Evolutionary conservation across 83 land plant species (phyloP), one percentile per base, ranked within the genome.

Genomic region (Picea abies): DNA sequence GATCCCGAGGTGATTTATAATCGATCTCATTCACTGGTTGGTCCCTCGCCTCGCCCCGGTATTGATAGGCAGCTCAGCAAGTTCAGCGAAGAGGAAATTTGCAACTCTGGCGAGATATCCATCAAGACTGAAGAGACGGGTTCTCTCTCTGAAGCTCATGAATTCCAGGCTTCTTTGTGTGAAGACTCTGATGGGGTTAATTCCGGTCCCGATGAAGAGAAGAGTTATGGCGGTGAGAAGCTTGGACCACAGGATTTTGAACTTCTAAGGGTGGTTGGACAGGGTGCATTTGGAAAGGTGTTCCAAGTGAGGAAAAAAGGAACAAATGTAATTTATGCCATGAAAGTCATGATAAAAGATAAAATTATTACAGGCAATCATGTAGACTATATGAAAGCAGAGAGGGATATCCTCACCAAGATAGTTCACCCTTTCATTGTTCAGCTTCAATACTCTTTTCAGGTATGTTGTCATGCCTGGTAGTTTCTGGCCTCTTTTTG

Each of bases 321-420:
- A 20, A 60, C 80, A 60, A 65, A 88, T 11, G 99, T 93, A 68
- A 96, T 98, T 25, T 94, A 87, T 82, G 99, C 99, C 7, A 98
- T 98, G 99, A 98, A 98, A 85, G 99, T 98, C 32, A 94, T 97
- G 95, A 84, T 92, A 56, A 97, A 97, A 82, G 92, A 96, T 64
- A 92, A 89, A 81, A 91, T 97, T 39, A 80, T 97, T 83, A 93
- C 94, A 78, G 91, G 91, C 67, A 97, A 97, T 83, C 98, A 97
- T 84, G 94, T 90, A 9, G 97, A 90, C 58, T 97, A 97, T 82
- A 96, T 96, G 99, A 97, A 93, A 84, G 96, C 98, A 69, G 99
- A 97, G 89, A 90, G 98, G 80, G 97, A 97, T 85, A 96, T 97
- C 39, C 86, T 97, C 47, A 94, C 98, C 15, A 94, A 94, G 84